Base-by-base conservation (phyloP, 768 basidiomycete genomes). In the Tricholoma furcatifolium region DNA sequence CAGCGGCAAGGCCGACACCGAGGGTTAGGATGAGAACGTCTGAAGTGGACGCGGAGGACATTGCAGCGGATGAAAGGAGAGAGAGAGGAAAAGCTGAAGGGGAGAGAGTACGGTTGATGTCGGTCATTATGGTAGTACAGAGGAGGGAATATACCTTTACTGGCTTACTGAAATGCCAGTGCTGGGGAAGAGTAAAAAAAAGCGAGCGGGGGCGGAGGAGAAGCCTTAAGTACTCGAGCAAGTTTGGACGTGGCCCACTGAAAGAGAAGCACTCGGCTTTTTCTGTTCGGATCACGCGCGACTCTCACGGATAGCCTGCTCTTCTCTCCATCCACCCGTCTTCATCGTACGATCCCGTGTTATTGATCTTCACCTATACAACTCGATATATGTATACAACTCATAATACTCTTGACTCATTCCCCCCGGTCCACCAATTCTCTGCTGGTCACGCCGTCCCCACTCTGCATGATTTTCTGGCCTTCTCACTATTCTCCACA, bases 21-120 rank as follows among this genome's bases (percentile, higher is more conserved):
- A 93, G 67, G 39, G 78, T 74, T 55, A 95, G 80, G 55, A 94
- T 77, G 62, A 83, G 64, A 41, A 87, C 70, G 70, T 95, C 92
- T 42, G 89, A 86, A 35, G 84, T 77, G 14, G 85, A 82, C 6
- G 80, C 65, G 58, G 81, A 69, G 54, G 86, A 75, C 84, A 88
- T 85, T 54, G 67, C 60, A 53, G 66, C 50, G 20, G 56, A 56
- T 31, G 70, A 63, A 45, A 64, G 59, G 39, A 73, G 57, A 51
- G 68, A 60, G 45, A 66, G 58, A 27, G 68, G 67, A 47, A 72
- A 62, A 51, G 67, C 73, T 78, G 73, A 62, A 60, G 70, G 66
- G 66, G 71, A 68, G 51, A 67, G 68, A 63, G 71, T 67, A 64
- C 60, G 70, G 68, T 70, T 71, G 62, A 67, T 41, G 50, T 63